Percentiles rank a stretch among this genome's conserved stretches.
phyloP scores from a whole-genome alignment of 805 yeast genomes.

The Kodamaea nitidulidarum region DNA sequence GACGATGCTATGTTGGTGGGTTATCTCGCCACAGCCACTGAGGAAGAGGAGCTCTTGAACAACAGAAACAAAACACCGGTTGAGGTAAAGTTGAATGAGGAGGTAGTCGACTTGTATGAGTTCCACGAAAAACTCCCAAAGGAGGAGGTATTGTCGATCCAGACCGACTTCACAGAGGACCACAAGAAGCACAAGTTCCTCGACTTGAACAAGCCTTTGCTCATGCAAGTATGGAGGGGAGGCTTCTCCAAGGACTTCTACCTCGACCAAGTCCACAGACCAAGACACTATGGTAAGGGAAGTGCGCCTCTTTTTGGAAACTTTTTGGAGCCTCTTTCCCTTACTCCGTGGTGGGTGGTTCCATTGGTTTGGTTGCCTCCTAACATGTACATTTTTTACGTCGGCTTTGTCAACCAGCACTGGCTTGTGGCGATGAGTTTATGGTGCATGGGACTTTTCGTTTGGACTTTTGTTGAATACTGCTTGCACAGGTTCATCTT shows the following conservation, averaged over 20 bases:
- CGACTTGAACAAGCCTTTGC: constrained; percentile 77
- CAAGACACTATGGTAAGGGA: constrained; percentile 96
- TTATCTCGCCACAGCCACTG: constrained; percentile 74
- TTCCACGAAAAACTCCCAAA: constrained; percentile 64
- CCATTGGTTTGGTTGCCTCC: constrained; percentile 87
- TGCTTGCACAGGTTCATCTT: constrained; percentile 83
- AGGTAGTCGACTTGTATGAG: constrained; percentile 29
- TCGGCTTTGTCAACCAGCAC: constrained; percentile 53
- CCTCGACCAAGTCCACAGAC: constrained; percentile 94
- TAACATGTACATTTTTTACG: constrained; percentile 56
- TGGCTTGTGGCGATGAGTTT: constrained; percentile 46
- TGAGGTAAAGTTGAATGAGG: constrained; percentile 46
- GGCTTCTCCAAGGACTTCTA: constrained; percentile 84
- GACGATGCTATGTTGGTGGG: constrained; percentile 80
- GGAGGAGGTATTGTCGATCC: constrained; percentile 66
- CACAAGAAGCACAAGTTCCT: constrained; percentile 74
- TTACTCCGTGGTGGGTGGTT: constrained; percentile 93
- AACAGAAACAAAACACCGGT: constrained; percentile 57
- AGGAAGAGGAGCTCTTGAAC: constrained; percentile 64
- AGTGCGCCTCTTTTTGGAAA: constrained; percentile 95
- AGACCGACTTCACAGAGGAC: constrained; percentile 75
- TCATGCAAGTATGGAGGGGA: constrained; percentile 73
- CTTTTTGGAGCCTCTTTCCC: constrained; percentile 83
- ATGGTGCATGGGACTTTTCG: constrained; percentile 76
- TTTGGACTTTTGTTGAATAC: constrained; percentile 94